These are phyloP conservation scores for Suillus cothurnatus DNA, from an alignment of 768 basidiomycete genomes.

Conservation along the genomic window DNA sequence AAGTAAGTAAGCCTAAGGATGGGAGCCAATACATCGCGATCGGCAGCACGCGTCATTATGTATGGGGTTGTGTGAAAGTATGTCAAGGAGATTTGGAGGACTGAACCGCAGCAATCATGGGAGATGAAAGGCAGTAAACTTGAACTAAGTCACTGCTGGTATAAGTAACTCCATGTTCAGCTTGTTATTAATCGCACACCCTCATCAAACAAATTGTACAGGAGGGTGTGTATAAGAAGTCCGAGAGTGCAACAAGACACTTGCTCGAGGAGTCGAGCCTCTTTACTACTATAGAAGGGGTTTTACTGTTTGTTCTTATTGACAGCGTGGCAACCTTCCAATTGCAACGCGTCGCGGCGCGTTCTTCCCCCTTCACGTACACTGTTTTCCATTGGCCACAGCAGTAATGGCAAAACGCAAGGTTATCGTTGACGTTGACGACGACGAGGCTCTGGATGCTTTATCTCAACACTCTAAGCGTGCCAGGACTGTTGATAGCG, in stretches of 20 bases:
- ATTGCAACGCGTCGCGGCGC: slow-evolving; percentile 32
- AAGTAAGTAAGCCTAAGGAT: neutral
- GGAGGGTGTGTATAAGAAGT: no score
- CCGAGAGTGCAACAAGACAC: no score
- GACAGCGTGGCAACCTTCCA: neutral
- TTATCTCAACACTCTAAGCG: slow-evolving; percentile 45
- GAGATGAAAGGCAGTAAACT: no score
- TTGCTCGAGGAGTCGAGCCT: no score
- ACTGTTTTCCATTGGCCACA: slow-evolving; percentile 8
- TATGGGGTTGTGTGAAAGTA: no score
- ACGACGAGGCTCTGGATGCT: slow-evolving; percentile 36
- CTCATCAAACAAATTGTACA: no score
- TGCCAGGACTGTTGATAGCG: slow-evolving; percentile 43
- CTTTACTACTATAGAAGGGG: no score
- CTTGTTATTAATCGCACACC: no score
- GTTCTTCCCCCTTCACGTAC: slow-evolving; percentile 11
- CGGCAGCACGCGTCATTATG: neutral
- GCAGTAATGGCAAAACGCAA: slow-evolving; percentile 58
- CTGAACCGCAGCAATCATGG: neutral
- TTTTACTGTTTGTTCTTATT: slow-evolving; percentile 28
- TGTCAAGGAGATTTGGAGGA: neutral
- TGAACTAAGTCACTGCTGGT: no score
- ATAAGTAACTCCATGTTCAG: no score
- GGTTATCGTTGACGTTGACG: slow-evolving; percentile 45
- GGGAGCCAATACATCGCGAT: neutral